phyloP scores from a whole-genome alignment of 2,329 filamentous ascomycete genomes.

The Ophiostoma sp. region DNA sequence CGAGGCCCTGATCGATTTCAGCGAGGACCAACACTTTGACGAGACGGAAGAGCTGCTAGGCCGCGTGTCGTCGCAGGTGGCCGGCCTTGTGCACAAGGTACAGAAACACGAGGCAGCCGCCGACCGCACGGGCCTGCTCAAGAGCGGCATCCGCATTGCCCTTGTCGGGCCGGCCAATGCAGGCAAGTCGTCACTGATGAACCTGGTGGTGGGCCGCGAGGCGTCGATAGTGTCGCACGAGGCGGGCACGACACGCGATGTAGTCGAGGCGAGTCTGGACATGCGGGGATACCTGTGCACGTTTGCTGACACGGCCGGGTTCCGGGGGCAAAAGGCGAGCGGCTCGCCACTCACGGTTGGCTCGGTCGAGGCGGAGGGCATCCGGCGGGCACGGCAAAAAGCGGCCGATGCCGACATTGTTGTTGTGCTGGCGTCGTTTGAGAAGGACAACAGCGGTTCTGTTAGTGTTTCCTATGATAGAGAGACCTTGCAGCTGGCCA shows the following conservation, averaged over 20 bases:
- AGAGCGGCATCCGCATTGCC: constrained; percentile 79
- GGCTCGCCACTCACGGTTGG: constrained; percentile 45
- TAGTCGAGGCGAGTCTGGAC: constrained; percentile 88
- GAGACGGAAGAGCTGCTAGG: constrained; percentile 71
- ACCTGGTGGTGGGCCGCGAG: constrained; percentile 81
- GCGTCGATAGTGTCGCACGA: constrained; percentile 92
- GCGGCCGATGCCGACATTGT: constrained; percentile 81
- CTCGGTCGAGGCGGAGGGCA: constrained; percentile 80
- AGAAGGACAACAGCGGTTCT: constrained; percentile 39
- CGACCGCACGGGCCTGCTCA: constrained; percentile 73
- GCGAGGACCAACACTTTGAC: constrained; percentile 95
- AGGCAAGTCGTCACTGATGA: constrained; percentile 91
- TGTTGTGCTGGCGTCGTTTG: constrained; percentile 72
- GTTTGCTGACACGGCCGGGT: constrained; percentile 91
- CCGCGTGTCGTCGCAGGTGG: constrained; percentile 53
- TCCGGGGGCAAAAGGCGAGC: constrained; percentile 46
- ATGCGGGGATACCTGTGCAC: constrained; percentile 84
- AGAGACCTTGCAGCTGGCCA: constrained; percentile 52
- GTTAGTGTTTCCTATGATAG: constrained; percentile 46
- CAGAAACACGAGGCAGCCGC: constrained; percentile 64
- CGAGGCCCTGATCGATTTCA: constrained; percentile 94
- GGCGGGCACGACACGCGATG: constrained; percentile 88
- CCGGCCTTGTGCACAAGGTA: constrained; percentile 49
- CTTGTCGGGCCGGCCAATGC: constrained; percentile 88
- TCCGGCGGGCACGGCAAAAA: constrained; percentile 74